These are phyloP conservation scores for Glebionis coronaria DNA, from an alignment of 129 eudicot species.

Conservation along the genomic window DNA sequence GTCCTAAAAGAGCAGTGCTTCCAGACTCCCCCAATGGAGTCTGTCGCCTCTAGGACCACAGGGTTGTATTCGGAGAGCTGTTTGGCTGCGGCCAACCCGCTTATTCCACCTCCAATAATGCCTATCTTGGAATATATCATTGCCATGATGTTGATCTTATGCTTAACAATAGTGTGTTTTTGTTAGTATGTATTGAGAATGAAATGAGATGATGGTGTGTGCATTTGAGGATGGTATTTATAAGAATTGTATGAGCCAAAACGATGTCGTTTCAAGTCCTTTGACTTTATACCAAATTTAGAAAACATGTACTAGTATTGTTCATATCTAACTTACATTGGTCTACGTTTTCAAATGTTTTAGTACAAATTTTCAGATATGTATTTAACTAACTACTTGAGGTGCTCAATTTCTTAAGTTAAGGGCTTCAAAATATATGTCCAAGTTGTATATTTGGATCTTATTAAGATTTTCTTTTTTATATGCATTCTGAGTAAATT, in stretches of 20 bases:
- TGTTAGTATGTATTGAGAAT: constrained; percentile 7
- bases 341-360: no score
- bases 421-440: no score
- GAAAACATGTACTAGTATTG: constrained; percentile 1
- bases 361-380: no score
- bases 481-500: no score
- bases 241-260: constrained; percentile 9
- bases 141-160: constrained; percentile 35
- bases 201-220: constrained; percentile 2
- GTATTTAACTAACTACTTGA: no score
- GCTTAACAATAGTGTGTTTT: background rate
- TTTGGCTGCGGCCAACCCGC: constrained; percentile 95
- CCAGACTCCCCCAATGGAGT: constrained; percentile 94
- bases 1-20: constrained; percentile 66
- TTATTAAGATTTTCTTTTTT: no score
- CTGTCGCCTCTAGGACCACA: constrained; percentile 77
- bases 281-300: constrained; percentile 26
- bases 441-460: no score
- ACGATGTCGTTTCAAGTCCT: background rate
- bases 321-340: constrained; percentile 21
- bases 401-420: no score
- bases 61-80: constrained; percentile 70
- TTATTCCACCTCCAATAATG: constrained; percentile 89
- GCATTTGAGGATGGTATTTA: constrained; percentile 26
- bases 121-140: constrained; percentile 57